Evolutionary conservation across 1,284 basidiomycete genomes (phyloP).

Genomic region (Irpex sp.): DNA sequence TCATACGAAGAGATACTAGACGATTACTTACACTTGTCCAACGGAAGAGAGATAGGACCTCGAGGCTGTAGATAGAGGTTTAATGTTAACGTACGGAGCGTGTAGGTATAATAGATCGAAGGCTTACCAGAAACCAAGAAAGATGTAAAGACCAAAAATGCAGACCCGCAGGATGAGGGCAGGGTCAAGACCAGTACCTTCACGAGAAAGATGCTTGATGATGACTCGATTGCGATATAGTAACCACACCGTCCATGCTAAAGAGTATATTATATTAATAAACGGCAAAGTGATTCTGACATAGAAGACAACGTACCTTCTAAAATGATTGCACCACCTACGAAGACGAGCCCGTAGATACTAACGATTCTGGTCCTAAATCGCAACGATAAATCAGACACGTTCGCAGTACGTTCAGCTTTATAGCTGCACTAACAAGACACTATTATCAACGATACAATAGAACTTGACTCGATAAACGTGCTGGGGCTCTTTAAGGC

Average conservation of each 20-base stretch:
- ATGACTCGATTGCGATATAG: conserved; percentile 9
- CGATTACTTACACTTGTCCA: conserved; percentile 15
- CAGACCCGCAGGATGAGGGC: conserved; percentile 14
- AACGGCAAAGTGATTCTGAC: background rate
- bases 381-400: background rate
- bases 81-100: background rate
- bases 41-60: conserved; percentile 9
- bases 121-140: conserved; percentile 15
- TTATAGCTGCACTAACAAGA: conserved; percentile 8
- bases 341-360: conserved; percentile 8
- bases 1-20: background rate
- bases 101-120: background rate
- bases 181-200: conserved; percentile 6
- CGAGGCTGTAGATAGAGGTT: conserved; percentile 6
- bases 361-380: conserved; percentile 11
- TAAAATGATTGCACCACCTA: conserved; percentile 12
- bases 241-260: conserved; percentile 15
- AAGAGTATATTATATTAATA: background rate
- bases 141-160: conserved; percentile 15
- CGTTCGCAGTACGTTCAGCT: background rate
- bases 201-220: conserved; percentile 12
- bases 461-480: conserved; percentile 17
- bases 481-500: conserved; percentile 9
- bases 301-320: conserved; percentile 9
- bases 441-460: conserved; percentile 13